Percentiles rank a stretch among this genome's conserved stretches.
Conservation (phyloP, 176 grass and related monocot genomes). For the Poa annua region DNA sequence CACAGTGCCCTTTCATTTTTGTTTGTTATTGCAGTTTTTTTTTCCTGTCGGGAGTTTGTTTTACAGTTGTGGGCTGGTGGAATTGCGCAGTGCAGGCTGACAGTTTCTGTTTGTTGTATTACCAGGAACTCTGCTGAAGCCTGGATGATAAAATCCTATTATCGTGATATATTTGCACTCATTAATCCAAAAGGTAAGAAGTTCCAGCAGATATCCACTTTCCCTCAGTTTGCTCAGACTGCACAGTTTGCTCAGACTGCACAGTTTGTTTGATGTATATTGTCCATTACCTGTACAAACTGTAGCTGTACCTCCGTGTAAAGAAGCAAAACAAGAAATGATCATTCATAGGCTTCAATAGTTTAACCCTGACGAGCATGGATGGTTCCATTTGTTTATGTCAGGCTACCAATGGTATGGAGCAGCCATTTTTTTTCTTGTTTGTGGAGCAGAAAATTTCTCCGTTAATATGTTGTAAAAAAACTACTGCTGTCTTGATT, state of each 20-base stretch:
- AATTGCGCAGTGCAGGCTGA: neutral
- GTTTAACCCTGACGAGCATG: neutral
- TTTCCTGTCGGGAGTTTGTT: too few relatives aligned
- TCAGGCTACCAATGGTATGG: neutral
- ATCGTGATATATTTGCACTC: neutral
- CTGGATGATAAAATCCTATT: neutral
- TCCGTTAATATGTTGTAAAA: neutral
- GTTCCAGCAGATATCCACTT: neutral
- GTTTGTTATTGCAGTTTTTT: neutral
- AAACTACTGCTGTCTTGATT: neutral
- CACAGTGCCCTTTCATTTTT: neutral
- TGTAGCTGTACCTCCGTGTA: neutral
- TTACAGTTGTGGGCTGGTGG: neutral
- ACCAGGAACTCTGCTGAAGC: conserved; percentile 27
- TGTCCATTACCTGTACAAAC: conserved; percentile 20
- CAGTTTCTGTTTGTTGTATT: conserved; percentile 6
- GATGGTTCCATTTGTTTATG: neutral
- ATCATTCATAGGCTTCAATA: conserved; percentile 2
- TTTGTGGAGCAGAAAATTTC: neutral
- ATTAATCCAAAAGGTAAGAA: neutral
- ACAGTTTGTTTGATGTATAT: neutral
- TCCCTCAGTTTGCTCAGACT: conserved; percentile 16
- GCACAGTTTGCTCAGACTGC: neutral
- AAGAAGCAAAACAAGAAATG: neutral
- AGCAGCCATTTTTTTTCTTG: neutral